These are phyloP conservation scores for Diaporthe ampelina DNA, from an alignment of 2,329 filamentous ascomycete species.

Conservation along the genomic window DNA sequence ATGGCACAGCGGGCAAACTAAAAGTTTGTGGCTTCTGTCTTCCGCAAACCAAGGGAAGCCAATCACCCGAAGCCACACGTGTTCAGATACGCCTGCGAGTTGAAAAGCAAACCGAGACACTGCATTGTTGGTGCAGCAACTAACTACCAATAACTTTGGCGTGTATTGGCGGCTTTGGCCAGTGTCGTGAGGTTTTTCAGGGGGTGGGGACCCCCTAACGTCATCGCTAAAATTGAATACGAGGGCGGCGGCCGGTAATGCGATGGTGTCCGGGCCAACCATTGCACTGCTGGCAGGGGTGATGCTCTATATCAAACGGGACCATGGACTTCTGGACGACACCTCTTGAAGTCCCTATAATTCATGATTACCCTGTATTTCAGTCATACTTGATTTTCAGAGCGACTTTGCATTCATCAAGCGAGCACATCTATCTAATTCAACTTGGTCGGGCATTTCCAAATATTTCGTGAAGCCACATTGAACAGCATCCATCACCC, in stretches of 20 bases:
- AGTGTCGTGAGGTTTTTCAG: constrained; percentile 17
- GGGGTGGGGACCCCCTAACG: background rate
- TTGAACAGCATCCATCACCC: background rate
- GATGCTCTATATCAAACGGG: constrained; percentile 38
- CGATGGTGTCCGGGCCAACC: constrained; percentile 31
- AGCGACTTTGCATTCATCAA: background rate
- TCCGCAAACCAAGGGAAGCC: background rate
- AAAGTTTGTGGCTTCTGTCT: background rate
- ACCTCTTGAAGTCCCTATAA: background rate
- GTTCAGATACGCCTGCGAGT: background rate
- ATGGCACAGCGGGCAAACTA: background rate
- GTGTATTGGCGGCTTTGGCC: background rate
- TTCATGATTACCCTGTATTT: background rate
- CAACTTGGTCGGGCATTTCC: background rate
- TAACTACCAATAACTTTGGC: background rate
- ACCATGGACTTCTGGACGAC: constrained; percentile 18
- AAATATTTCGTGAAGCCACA: background rate
- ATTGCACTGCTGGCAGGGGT: constrained; percentile 8
- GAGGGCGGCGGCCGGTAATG: constrained; percentile 24
- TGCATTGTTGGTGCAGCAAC: constrained; percentile 29
- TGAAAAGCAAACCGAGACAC: background rate
- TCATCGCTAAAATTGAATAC: constrained; percentile 32
- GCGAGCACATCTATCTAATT: background rate
- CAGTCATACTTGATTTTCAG: background rate
- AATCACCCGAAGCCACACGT: background rate